These are phyloP conservation scores for Cryphonectria nitschkei DNA, from an alignment of 2,329 filamentous ascomycete genomes.

Conservation along the genomic window DNA sequence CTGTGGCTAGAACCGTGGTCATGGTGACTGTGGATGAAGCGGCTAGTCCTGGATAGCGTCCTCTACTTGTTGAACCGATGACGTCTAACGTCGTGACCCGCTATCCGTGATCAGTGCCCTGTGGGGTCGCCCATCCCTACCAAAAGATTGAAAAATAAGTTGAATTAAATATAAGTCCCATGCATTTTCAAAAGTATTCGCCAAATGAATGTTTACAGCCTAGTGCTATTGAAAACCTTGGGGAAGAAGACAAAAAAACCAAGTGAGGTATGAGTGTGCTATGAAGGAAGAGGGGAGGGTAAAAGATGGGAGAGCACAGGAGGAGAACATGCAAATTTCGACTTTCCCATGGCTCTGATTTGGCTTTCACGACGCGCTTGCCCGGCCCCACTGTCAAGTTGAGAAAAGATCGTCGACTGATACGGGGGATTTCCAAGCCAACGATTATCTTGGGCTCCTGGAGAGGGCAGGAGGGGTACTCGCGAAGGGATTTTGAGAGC, in stretches of 20 bases:
- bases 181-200: not conserved
- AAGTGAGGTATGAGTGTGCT: not conserved
- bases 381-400: conserved; percentile 11
- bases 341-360: conserved; percentile 26
- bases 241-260: not conserved
- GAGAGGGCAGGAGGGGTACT: no score
- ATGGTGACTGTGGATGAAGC: conserved; percentile 3
- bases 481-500: no score
- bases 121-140: not conserved
- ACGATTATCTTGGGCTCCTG: not conserved
- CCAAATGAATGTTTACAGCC: not conserved
- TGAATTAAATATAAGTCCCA: not conserved
- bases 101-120: not conserved
- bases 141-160: not conserved
- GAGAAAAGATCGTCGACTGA: conserved; percentile 7
- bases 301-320: not conserved
- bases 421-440: not conserved
- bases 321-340: conserved; percentile 24
- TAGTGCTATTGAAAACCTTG: not conserved
- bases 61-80: not conserved
- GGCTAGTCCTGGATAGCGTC: conserved; percentile 10
- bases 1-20: conserved; percentile 4
- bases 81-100: not conserved
- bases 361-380: conserved; percentile 13
- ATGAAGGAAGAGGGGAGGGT: not conserved